A percentile compares a stretch with the other conserved stretches of the same genome.
Evolutionary conservation across 2,329 filamentous ascomycete genomes (phyloP).

Genomic region (Fusarium continuum): DNA sequence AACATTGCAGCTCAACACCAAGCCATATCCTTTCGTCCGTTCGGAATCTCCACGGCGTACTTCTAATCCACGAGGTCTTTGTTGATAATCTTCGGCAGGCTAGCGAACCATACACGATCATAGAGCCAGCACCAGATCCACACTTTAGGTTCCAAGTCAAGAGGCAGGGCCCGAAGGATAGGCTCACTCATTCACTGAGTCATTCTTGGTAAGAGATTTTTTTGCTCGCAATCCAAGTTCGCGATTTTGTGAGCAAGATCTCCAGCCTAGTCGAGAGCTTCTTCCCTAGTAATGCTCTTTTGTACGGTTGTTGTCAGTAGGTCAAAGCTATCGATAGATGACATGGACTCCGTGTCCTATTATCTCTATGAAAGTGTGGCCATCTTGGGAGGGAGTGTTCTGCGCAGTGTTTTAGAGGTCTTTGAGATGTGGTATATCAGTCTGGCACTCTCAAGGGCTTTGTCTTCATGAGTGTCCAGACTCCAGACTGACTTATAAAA

Average conservation of each 20-base stretch:
- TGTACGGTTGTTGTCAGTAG: background rate
- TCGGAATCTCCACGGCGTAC: background rate
- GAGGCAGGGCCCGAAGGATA: background rate
- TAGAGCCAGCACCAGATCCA: background rate
- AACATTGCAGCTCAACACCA: background rate
- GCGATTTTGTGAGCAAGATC: background rate
- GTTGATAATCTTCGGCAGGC: background rate
- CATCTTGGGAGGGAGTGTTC: background rate
- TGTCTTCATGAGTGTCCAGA: too few species aligned
- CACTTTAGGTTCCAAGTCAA: background rate
- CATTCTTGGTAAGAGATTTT: background rate
- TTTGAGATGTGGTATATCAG: too few species aligned
- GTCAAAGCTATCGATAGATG: background rate
- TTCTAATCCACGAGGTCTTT: background rate
- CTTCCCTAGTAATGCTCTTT: background rate
- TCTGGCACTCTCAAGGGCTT: too few species aligned
- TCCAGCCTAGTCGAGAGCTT: background rate
- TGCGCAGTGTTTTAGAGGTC: rapidly evolving
- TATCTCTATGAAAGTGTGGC: rapidly evolving
- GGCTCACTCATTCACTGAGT: background rate
- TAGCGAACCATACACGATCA: background rate
- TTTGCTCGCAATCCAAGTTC: background rate
- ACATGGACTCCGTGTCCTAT: background rate
- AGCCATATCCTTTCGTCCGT: background rate
- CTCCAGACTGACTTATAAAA: too few species aligned